Conservation (phyloP, 768 basidiomycete species). For the Lentinula lateritia region DNA sequence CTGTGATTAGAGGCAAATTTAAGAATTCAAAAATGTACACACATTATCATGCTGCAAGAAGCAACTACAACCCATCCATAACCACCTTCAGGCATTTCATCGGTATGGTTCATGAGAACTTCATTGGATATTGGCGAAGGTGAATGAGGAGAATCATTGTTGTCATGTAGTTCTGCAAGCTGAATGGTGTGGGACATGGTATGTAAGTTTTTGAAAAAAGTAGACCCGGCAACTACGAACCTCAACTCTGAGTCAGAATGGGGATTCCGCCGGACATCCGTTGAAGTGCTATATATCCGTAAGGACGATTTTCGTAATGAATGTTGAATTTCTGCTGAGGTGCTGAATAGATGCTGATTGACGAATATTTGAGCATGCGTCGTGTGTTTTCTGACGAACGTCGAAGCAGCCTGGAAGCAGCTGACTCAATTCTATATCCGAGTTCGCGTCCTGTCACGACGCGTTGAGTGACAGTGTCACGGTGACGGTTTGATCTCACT, state of each 20-base stretch:
- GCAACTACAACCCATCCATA: slow-evolving; percentile 26
- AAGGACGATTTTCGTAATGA: no score
- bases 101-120: background rate
- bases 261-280: background rate
- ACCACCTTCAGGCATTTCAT: slow-evolving; percentile 22
- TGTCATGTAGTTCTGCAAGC: background rate
- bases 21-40: background rate
- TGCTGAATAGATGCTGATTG: no score
- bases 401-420: no score
- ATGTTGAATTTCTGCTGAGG: no score
- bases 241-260: background rate
- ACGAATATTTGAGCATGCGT: no score
- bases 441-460: no score
- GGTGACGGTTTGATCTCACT: background rate
- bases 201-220: background rate
- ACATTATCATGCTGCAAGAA: slow-evolving; percentile 22
- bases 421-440: no score
- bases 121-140: background rate
- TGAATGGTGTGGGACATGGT: background rate
- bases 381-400: no score
- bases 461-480: no score
- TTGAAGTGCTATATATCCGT: background rate
- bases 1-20: background rate
- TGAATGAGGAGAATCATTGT: no score
- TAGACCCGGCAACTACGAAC: background rate